phyloP scores from a whole-genome alignment of 1,139 yeast genomes.

The Chernovozyma aurita region DNA sequence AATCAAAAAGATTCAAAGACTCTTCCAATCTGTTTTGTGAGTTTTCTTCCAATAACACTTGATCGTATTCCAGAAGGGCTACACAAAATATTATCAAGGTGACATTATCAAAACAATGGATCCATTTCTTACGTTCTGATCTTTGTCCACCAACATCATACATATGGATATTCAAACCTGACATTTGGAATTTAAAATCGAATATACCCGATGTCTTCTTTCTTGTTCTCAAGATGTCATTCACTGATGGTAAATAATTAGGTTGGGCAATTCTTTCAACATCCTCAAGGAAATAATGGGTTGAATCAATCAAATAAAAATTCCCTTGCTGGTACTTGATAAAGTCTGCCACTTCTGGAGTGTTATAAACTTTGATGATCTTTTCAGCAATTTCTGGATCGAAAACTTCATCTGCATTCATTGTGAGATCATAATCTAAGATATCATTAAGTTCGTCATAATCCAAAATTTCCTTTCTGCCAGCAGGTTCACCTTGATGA shows the following conservation, averaged over 20 bases:
- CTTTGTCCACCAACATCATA: conserved; percentile 95
- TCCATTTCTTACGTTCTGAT: conserved; percentile 92
- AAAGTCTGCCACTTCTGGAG: conserved; percentile 53
- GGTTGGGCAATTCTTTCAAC: conserved; percentile 57
- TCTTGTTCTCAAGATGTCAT: conserved; percentile 82
- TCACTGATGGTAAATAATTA: conserved; percentile 65
- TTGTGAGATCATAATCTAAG: conserved; percentile 44
- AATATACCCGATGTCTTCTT: conserved; percentile 91
- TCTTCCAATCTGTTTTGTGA: conserved; percentile 81
- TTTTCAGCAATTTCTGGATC: conserved; percentile 41
- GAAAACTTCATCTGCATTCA: conserved; percentile 44
- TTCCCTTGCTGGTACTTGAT: conserved; percentile 61
- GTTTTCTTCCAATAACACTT: conserved; percentile 74
- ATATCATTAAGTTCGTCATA: conserved; percentile 45
- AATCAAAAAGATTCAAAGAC: conserved; percentile 78
- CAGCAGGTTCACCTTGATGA: conserved; percentile 11
- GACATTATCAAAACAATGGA: conserved; percentile 90
- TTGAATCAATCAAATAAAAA: conserved; percentile 84
- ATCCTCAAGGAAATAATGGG: conserved; percentile 72
- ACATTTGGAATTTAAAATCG: conserved; percentile 74
- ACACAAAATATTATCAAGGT: conserved; percentile 87
- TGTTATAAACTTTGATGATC: conserved; percentile 49
- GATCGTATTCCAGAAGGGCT: conserved; percentile 87
- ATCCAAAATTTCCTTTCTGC: conserved; percentile 20
- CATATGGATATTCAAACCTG: conserved; percentile 68